These are phyloP conservation scores for Cystobasidium onofrii DNA, from an alignment of 768 basidiomycete genomes.

Conservation along the genomic window DNA sequence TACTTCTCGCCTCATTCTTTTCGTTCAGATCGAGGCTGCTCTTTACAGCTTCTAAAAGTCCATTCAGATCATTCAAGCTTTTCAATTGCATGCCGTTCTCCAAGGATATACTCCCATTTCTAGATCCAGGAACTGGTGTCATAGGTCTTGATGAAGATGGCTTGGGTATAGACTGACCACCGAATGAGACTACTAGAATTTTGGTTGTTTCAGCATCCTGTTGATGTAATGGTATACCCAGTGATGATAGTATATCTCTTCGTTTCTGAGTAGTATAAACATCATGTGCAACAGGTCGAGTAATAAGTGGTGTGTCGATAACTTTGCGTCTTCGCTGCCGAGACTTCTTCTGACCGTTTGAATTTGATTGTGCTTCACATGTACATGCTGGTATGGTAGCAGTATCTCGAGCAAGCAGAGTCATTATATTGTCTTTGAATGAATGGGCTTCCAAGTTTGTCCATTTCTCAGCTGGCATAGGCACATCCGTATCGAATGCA, in stretches of 20 bases:
- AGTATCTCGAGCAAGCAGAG: constrained; percentile 47
- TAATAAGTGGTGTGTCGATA: constrained; percentile 58
- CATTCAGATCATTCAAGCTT: background rate
- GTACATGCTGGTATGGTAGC: constrained; percentile 35
- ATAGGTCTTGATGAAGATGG: constrained; percentile 30
- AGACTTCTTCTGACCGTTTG: background rate
- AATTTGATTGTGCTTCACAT: background rate
- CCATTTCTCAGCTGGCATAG: constrained; percentile 61
- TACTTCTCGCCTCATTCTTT: background rate
- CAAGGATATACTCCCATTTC: background rate
- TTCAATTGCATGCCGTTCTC: background rate
- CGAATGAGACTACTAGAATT: constrained; percentile 70
- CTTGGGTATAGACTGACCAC: constrained; percentile 59
- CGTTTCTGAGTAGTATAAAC: constrained; percentile 56
- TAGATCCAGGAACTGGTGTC: background rate
- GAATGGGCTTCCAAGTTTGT: constrained; percentile 51
- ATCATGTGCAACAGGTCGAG: constrained; percentile 54
- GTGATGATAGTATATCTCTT: constrained; percentile 52
- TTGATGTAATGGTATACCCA: constrained; percentile 55
- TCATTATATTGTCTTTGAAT: constrained; percentile 51
- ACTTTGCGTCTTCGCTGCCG: constrained; percentile 32
- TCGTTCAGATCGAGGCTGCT: background rate
- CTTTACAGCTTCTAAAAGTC: background rate
- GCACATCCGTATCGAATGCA: constrained; percentile 54
- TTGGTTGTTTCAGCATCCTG: constrained; percentile 53